Conservation (phyloP, 192 early-diverging fungal genomes). For the Chytriomyces sp. region DNA sequence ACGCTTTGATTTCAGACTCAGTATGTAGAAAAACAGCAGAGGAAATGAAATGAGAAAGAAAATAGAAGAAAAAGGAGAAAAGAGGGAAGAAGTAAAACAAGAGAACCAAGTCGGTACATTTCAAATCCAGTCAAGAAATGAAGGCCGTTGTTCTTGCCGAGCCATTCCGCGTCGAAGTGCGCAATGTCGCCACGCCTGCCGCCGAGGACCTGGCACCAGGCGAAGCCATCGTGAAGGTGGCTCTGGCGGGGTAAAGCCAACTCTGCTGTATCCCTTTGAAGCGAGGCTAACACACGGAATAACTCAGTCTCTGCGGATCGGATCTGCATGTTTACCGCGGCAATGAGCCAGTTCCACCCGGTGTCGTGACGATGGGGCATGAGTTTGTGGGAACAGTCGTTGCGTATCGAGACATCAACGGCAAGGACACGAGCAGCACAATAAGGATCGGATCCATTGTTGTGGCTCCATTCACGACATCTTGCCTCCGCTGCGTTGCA, state of each 20-base stretch:
- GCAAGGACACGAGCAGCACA: neutral
- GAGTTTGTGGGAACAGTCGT: slow-evolving; percentile 19
- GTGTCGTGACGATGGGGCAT: slow-evolving; percentile 1
- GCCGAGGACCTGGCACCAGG: neutral
- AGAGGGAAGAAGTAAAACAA: too few relatives aligned
- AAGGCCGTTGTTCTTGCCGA: slow-evolving; percentile 16
- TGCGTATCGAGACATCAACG: neutral
- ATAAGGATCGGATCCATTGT: neutral
- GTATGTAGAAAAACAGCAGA: too few relatives aligned
- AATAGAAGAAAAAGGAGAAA: too few relatives aligned
- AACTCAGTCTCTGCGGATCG: slow-evolving; percentile 25
- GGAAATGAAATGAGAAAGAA: too few relatives aligned
- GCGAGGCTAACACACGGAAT: neutral
- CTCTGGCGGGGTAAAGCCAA: slow-evolving; percentile 8
- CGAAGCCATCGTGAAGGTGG: slow-evolving; percentile 27
- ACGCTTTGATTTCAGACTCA: too few relatives aligned
- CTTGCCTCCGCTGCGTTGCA: neutral
- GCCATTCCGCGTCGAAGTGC: slow-evolving; percentile 6
- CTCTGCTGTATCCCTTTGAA: too few relatives aligned
- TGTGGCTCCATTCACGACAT: slow-evolving; percentile 18
- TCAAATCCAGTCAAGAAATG: slow-evolving; percentile 11
- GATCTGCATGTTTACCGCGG: slow-evolving; percentile 28
- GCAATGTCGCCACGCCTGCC: neutral
- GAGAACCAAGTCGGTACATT: too few relatives aligned
- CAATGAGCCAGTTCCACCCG: slow-evolving; percentile 9